These are phyloP conservation scores for Saccharomyces paradoxus DNA, from an alignment of 805 yeast genomes.

Conservation along the genomic window DNA sequence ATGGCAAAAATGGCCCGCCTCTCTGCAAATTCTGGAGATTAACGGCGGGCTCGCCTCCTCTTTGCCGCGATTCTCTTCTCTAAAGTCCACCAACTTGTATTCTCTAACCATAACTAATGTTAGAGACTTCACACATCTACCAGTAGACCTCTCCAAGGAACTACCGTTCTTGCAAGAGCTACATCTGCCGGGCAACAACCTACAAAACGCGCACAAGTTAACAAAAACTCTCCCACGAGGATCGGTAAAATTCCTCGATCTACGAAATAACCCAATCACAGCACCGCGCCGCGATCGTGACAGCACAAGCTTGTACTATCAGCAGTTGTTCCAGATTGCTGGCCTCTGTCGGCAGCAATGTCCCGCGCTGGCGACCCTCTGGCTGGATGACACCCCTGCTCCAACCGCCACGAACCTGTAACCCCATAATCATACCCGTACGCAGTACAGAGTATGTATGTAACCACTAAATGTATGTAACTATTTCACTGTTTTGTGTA, in stretches of 20 bases:
- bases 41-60: slow-evolving; percentile 3
- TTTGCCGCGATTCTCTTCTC: slow-evolving; percentile 7
- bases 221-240: slow-evolving; percentile 11
- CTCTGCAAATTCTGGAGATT: slow-evolving; percentile 1
- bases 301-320: neutral
- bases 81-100: slow-evolving; percentile 8
- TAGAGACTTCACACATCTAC: slow-evolving; percentile 8
- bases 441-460: neutral
- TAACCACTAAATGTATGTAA: neutral
- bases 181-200: slow-evolving; percentile 13
- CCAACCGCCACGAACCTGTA: neutral
- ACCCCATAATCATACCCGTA: neutral
- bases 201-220: slow-evolving; percentile 7
- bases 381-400: neutral
- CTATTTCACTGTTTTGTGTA: neutral
- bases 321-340: neutral
- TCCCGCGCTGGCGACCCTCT: neutral
- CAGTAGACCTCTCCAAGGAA: slow-evolving; percentile 5
- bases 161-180: slow-evolving; percentile 13
- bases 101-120: slow-evolving; percentile 6
- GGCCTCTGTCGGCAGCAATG: slow-evolving; percentile 1
- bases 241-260: slow-evolving; percentile 9
- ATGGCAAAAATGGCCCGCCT: slow-evolving; percentile 2
- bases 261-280: slow-evolving; percentile 12
- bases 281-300: neutral